A percentile compares a stretch with the other conserved stretches of the same genome.
Conservation (phyloP, 2,329 filamentous ascomycete species). For the Ophiostoma tasmaniense region DNA sequence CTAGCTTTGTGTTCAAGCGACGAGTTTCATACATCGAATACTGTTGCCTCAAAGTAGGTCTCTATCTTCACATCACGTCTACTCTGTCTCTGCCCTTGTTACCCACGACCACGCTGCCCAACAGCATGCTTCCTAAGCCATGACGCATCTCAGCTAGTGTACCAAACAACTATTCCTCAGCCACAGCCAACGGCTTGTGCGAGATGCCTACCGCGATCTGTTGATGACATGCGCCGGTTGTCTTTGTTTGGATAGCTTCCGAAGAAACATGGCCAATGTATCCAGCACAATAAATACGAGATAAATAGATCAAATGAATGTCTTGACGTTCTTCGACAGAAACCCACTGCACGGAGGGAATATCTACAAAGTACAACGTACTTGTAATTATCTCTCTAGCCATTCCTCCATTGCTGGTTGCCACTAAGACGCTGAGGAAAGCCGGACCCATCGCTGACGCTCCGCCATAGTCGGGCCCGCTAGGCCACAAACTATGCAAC, state of each 20-base stretch:
- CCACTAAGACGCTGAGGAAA: background rate
- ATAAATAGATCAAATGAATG: background rate
- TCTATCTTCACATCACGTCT: background rate
- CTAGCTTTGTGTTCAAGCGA: background rate
- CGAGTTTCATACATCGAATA: background rate
- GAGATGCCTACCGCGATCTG: background rate
- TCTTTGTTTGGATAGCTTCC: background rate
- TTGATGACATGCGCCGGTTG: background rate
- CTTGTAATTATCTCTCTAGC: background rate
- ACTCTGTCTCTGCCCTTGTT: background rate
- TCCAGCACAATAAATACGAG: background rate
- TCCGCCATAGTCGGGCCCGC: conserved; percentile 4
- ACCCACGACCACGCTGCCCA: no score
- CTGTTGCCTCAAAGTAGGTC: no score
- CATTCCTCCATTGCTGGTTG: background rate
- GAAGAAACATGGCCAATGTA: background rate
- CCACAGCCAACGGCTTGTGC: background rate
- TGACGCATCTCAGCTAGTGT: background rate
- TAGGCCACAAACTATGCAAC: conserved; percentile 9
- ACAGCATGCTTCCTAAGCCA: no score
- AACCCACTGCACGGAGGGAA: no score
- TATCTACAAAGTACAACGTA: no score
- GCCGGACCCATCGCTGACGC: conserved; percentile 13
- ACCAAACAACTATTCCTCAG: background rate
- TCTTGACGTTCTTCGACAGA: no score